Base-by-base conservation (phyloP, 2,329 filamentous ascomycete species). In the Curvularia spicifera region DNA sequence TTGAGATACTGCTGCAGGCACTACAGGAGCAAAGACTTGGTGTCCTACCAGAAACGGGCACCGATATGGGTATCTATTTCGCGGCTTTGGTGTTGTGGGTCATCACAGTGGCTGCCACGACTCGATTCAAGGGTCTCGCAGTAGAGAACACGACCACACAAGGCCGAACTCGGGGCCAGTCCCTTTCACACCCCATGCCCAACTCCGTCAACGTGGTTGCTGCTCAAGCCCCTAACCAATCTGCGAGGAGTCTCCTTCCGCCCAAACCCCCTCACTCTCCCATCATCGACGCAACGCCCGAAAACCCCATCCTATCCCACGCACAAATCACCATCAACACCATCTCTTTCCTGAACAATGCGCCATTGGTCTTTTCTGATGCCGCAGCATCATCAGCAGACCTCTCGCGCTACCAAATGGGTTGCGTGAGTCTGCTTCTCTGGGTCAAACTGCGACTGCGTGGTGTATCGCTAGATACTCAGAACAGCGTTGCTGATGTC, bases 61-160 rank as follows among this genome's bases (percentile, higher is more conserved):
- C 67, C 33, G 71, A 77, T 24, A 71, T 78, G 63, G 67, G 72
- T 31, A 54, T 78, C 12, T 77, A 74, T 57, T 73, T 71, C 24
- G 74, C 76, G 20, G 64, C 66, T 1, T 63, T 78, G 4, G 71
- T 76, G 1, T 56, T 78, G 0, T 78, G 76, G 76, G 68, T 69
- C 6, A 63, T 69, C 15, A 75, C 73, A 4, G 70, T 71, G 28
- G 64, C 71, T 18, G 67, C 71, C 15, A 68, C 51, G 9, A 66
- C 66, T 1, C 65, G 68, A 12, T 50, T 66, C 13, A 64, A 62
- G 28, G 43, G 56, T 2, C 15, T 26, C 52, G 5, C 63, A 64
- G 42, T 60, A 61, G n/a, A 31, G 12, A 22, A 28, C 2, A 10
- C 48, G 4, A 49, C 59, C 33, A 33, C 20, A 2, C 58, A 63